Conservation (phyloP, 192 early-diverging fungal genomes). For the Chytriomyces sp. region DNA sequence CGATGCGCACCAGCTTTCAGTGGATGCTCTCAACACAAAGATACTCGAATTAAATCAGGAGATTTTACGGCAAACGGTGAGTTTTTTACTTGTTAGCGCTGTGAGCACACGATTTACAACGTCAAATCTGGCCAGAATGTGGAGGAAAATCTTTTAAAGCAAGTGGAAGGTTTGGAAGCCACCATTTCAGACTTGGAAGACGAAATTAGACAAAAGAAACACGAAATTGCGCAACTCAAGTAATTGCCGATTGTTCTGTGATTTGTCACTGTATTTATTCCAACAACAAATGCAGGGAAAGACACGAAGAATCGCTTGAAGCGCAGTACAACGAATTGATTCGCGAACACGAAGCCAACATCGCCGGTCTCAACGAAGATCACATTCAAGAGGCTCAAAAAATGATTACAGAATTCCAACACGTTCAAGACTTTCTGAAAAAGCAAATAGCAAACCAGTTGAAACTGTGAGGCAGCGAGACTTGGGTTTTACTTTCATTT, state of each 20-base stretch:
- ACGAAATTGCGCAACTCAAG: constrained; percentile 33
- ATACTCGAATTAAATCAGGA: constrained; percentile 34
- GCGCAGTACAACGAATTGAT: constrained; percentile 23
- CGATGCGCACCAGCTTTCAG: constrained; percentile 26
- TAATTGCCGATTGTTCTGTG: neutral
- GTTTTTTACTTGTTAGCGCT: neutral
- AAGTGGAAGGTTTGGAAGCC: constrained; percentile 26
- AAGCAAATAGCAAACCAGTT: constrained; percentile 52
- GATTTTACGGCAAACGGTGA: constrained; percentile 27
- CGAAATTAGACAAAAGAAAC: neutral
- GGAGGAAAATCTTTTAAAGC: constrained; percentile 15
- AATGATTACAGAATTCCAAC: constrained; percentile 63
- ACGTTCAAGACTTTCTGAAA: constrained; percentile 60
- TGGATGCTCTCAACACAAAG: constrained; percentile 23
- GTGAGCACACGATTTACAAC: neutral
- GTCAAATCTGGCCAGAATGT: constrained; percentile 1
- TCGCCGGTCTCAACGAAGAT: constrained; percentile 44
- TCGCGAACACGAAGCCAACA: constrained; percentile 34
- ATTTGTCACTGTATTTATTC: constrained; percentile 8
- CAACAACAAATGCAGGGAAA: neutral
- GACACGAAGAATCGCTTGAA: constrained; percentile 33
- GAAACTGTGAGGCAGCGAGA: constrained; percentile 42
- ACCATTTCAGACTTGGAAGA: constrained; percentile 36
- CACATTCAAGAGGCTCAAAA: constrained; percentile 54
- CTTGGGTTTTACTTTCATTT: constrained; percentile 14